A percentile compares a stretch with the other conserved stretches of the same genome.
Conservation (phyloP, 805 yeast genomes). For the Saccharomycopsis javanensis region DNA sequence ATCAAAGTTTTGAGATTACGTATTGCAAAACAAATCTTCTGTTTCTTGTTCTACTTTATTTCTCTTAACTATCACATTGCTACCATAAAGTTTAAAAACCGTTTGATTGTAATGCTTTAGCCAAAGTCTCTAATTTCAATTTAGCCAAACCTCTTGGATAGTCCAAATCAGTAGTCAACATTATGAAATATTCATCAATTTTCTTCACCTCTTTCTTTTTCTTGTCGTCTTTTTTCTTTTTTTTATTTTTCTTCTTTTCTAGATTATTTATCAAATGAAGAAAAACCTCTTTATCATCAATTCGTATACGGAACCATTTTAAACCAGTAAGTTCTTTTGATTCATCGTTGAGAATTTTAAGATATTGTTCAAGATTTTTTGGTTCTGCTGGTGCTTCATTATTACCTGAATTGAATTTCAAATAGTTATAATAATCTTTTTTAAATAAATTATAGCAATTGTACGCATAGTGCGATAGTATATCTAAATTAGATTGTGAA, state of each 20-base stretch:
- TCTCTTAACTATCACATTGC: too few species aligned
- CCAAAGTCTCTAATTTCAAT: conserved; percentile 10
- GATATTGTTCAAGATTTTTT: background rate
- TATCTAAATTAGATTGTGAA: conserved; percentile 3
- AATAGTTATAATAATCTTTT: conserved; percentile 7
- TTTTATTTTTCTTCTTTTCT: background rate
- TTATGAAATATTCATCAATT: conserved; percentile 11
- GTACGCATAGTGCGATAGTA: conserved; percentile 12
- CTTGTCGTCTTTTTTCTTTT: conserved; percentile 1
- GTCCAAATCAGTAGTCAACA: conserved; percentile 5
- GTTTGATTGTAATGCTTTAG: background rate
- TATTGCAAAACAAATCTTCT: too few species aligned
- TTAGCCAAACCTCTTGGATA: conserved; percentile 18
- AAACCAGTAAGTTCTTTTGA: background rate
- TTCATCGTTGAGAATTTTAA: background rate
- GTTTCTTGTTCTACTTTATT: too few species aligned
- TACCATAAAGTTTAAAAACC: conserved; percentile 4
- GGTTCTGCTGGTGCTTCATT: conserved; percentile 5
- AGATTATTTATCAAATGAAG: conserved; percentile 8
- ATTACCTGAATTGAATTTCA: conserved; percentile 2
- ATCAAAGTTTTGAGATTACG: too few species aligned
- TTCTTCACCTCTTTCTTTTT: conserved; percentile 6
- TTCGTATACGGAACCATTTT: conserved; percentile 14
- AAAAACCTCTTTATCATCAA: conserved; percentile 13
- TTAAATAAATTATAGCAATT: conserved; percentile 9